These are phyloP conservation scores for Daldinia vernicosa DNA, from an alignment of 495 filamentous ascomycete species.

Conservation along the genomic window DNA sequence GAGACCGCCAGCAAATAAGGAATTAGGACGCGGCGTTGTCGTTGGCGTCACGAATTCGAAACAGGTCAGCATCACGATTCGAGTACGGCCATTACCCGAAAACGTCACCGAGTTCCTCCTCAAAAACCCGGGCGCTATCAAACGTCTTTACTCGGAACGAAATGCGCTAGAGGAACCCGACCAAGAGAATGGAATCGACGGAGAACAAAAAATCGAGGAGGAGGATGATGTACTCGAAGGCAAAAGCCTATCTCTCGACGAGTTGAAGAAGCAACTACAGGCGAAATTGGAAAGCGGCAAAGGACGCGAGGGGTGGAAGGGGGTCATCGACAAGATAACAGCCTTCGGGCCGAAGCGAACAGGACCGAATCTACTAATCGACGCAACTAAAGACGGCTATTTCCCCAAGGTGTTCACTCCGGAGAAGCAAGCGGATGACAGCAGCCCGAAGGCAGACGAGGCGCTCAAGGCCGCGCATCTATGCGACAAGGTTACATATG, in stretches of 20 bases:
- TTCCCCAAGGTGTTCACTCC: constrained; percentile 75
- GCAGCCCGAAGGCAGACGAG: constrained; percentile 53
- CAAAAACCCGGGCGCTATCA: constrained; percentile 81
- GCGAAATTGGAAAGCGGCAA: constrained; percentile 70
- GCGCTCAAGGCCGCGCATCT: constrained; percentile 76
- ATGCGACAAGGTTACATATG: constrained; percentile 88
- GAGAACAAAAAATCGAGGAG: constrained; percentile 51
- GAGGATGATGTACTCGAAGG: constrained; percentile 61
- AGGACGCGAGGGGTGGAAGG: constrained; percentile 78
- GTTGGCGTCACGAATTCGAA: constrained; percentile 80
- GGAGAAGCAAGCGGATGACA: constrained; percentile 48
- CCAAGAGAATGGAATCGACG: constrained; percentile 49
- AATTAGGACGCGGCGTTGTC: constrained; percentile 85
- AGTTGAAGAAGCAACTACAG: constrained; percentile 78
- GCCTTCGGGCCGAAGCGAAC: constrained; percentile 88
- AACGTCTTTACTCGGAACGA: constrained; percentile 76
- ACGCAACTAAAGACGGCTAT: constrained; percentile 75
- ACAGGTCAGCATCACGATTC: constrained; percentile 78
- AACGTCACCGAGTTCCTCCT: constrained; percentile 85
- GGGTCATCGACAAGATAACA: constrained; percentile 79
- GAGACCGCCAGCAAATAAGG: constrained; percentile 85
- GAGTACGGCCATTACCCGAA: constrained; percentile 80
- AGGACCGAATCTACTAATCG: constrained; percentile 91
- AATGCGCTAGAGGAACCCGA: constrained; percentile 56
- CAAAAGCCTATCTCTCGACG: constrained; percentile 69